Evolutionary conservation across 1,139 yeast species (phyloP), one percentile per base, ranked within the genome.

Genomic region (Scheffersomyces segobiensis): DNA sequence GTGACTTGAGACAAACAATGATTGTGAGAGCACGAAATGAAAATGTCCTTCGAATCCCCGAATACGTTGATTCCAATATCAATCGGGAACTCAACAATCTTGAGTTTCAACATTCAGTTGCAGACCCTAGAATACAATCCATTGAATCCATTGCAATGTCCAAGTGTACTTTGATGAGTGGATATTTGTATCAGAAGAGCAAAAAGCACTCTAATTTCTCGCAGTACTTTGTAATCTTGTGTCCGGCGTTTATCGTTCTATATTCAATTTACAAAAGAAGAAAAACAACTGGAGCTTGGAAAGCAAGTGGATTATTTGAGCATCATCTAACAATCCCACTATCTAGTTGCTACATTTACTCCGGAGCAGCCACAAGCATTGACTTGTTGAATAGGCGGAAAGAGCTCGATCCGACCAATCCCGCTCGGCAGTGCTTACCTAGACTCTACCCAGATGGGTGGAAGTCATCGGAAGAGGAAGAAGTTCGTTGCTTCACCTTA

Each of bases 391-490:
- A 79, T 14, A 74, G 85, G 21, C 84, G 80, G 56, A 72, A 71
- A 14, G 77, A 77, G 50, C 75, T 80, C 56, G 85, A 83, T 59
- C 75, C 76, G 1, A 71, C 73, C 46, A 76, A 81, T 59, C 89
- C 90, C 0, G 90, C 89, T 0, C 79, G 79, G 6, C 82, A 81
- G 56, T 69, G 87, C 0, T 70, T 89, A 52, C 97, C 98, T 0
- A 76, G 96, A 50, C 77, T 88, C 0, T 92, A 89, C 67, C 74
- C 83, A 0, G 97, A 93, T 71, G 97, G 97, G 0, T 91, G 96
- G 93, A 82, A 81, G 63, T 88, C 96, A 1, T 78, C 85, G 6
- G 98, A 93, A 64, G 91, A 88, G 56, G 96, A 91, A 63, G 69
- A 81, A 18, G 73, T 84, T 50, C 77, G 97, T 55, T 87, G 96